Conservation (phyloP, 306 rosid species). For the Malus sylvestris region DNA sequence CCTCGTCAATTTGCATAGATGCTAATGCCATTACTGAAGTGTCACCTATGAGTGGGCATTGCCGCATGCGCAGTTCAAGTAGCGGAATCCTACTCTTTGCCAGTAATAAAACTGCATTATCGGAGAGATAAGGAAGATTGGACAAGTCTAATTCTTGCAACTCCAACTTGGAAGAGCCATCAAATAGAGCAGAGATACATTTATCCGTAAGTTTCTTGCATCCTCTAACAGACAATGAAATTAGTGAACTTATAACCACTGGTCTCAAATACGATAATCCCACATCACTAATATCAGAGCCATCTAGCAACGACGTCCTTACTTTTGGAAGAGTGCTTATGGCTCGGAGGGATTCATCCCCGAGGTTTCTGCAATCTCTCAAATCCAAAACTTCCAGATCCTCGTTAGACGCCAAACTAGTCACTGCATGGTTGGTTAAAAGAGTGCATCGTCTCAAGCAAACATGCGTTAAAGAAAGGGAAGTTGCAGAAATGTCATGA, state of each 20-base stretch:
- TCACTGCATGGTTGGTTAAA: conserved; percentile 61
- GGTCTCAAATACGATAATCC: conserved; percentile 68
- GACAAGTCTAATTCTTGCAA: conserved; percentile 82
- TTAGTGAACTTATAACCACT: conserved; percentile 45
- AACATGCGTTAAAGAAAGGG: conserved; percentile 58
- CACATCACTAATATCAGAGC: conserved; percentile 64
- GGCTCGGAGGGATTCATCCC: conserved; percentile 71
- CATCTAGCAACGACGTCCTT: conserved; percentile 63
- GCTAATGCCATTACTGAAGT: conserved; percentile 83
- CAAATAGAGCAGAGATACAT: conserved; percentile 65
- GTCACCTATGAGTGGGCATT: conserved; percentile 77
- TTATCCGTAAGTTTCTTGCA: conserved; percentile 90
- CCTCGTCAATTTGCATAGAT: conserved; percentile 75
- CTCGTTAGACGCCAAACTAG: conserved; percentile 63
- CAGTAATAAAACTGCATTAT: conserved; percentile 53
- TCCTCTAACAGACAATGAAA: conserved; percentile 73
- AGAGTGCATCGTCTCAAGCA: conserved; percentile 74
- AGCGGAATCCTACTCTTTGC: conserved; percentile 62
- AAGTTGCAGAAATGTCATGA: conserved; percentile 85
- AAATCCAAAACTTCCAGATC: conserved; percentile 78
- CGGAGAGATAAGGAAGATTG: conserved; percentile 76
- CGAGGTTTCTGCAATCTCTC: conserved; percentile 77
- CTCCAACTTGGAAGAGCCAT: conserved; percentile 41
- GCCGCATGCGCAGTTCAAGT: conserved; percentile 69
- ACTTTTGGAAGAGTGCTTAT: conserved; percentile 52